A percentile compares a stretch with the other conserved stretches of the same genome.
Evolutionary conservation across 352 stramenopile genomes (phyloP).

Genomic region (Pythium scleroteichum): DNA sequence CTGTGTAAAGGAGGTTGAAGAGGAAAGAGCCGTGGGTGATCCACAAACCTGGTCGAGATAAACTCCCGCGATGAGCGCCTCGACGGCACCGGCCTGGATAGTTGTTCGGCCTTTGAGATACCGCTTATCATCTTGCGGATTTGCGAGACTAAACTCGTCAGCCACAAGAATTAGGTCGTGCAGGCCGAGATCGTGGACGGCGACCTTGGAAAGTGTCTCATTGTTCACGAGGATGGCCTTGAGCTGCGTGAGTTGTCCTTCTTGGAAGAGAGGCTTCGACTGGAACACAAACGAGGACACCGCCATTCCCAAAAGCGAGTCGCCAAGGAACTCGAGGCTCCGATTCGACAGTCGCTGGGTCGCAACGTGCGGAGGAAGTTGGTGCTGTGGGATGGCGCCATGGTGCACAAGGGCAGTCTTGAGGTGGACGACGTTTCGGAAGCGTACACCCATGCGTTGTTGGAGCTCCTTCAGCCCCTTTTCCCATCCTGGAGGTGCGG

Average conservation of each 20-base stretch:
- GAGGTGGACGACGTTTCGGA: slow-evolving; percentile 56
- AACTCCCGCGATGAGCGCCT: slow-evolving; percentile 76
- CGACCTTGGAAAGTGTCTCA: slow-evolving; percentile 63
- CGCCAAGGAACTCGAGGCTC: slow-evolving; percentile 80
- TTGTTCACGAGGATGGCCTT: slow-evolving; percentile 82
- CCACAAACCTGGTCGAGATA: slow-evolving; percentile 66
- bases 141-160: slow-evolving; percentile 35
- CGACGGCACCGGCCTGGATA: slow-evolving; percentile 72
- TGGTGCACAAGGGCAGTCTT: slow-evolving; percentile 78
- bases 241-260: slow-evolving; percentile 73
- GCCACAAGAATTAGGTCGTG: slow-evolving; percentile 65
- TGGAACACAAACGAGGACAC: slow-evolving; percentile 76
- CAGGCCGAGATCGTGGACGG: slow-evolving; percentile 55
- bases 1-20: too few relatives aligned
- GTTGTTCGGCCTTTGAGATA: slow-evolving; percentile 62
- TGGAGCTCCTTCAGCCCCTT: slow-evolving; percentile 50
- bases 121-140: slow-evolving; percentile 25
- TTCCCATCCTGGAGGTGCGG: slow-evolving; percentile 49
- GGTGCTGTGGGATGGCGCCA: slow-evolving; percentile 50
- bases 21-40: background rate
- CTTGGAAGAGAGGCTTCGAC: slow-evolving; percentile 59
- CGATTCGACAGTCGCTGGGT: slow-evolving; percentile 75
- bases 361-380: slow-evolving; percentile 40
- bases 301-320: slow-evolving; percentile 70
- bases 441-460: slow-evolving; percentile 55